These are phyloP conservation scores for Chytriomyces confervae DNA, from an alignment of 192 early-diverging fungal genomes.

Conservation along the genomic window DNA sequence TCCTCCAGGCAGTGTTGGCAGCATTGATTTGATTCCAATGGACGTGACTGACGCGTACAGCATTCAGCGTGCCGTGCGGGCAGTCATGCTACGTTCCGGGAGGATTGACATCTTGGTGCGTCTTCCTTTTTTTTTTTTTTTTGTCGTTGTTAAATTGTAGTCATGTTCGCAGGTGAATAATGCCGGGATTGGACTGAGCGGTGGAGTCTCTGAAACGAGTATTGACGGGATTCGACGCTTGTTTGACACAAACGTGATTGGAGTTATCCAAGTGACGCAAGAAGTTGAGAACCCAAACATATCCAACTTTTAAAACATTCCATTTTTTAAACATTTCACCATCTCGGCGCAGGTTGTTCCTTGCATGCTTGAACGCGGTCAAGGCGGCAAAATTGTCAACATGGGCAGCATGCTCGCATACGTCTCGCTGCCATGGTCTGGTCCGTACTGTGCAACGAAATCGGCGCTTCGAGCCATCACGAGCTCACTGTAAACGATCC, in stretches of 20 bases:
- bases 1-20: background rate
- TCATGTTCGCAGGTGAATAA: slow-evolving; percentile 33
- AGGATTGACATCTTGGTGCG: slow-evolving; percentile 33
- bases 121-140: background rate
- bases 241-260: slow-evolving; percentile 38
- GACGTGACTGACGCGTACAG: slow-evolving; percentile 29
- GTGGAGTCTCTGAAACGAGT: slow-evolving; percentile 25
- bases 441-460: slow-evolving; percentile 35
- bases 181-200: slow-evolving; percentile 40
- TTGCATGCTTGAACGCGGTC: slow-evolving; percentile 22
- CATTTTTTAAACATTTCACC: no score
- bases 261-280: slow-evolving; percentile 22
- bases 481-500: slow-evolving; percentile 9
- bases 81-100: slow-evolving; percentile 27
- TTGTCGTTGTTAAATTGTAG: background rate
- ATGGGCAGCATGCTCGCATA: slow-evolving; percentile 41
- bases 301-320: no score
- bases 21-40: slow-evolving; percentile 28
- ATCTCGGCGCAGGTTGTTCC: slow-evolving; percentile 19
- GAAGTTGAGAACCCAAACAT: slow-evolving; percentile 8
- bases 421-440: slow-evolving; percentile 33
- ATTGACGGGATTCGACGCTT: slow-evolving; percentile 7
- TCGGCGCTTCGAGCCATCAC: slow-evolving; percentile 29
- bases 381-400: slow-evolving; percentile 8
- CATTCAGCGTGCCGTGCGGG: slow-evolving; percentile 11